Evolutionary conservation across 140 eudicot species (phyloP).

Genomic region (Anethum foeniculum): DNA sequence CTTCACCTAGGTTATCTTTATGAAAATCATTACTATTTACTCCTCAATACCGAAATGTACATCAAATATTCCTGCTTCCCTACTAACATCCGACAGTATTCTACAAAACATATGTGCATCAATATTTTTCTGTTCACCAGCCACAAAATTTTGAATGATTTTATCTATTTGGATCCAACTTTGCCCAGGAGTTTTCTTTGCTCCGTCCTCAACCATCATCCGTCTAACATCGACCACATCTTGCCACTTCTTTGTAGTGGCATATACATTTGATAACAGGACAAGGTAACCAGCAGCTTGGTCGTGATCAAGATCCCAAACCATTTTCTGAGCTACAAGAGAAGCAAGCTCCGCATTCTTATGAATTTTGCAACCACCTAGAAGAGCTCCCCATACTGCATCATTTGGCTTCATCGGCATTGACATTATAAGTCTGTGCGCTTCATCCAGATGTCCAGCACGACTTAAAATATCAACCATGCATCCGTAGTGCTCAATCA

Average conservation of each 20-base stretch:
- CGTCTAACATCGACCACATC: constrained; percentile 42
- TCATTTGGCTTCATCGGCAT: constrained; percentile 73
- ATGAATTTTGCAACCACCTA: constrained; percentile 58
- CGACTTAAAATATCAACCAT: constrained; percentile 75
- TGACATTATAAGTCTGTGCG: constrained; percentile 32
- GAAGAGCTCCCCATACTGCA: constrained; percentile 70
- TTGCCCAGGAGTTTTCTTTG: constrained; percentile 49
- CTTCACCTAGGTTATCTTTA: neutral
- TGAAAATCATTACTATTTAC: neutral
- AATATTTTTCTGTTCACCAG: constrained; percentile 36
- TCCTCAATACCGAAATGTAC: constrained; percentile 3
- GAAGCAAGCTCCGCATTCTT: constrained; percentile 49
- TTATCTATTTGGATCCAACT: constrained; percentile 58
- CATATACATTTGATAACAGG: constrained; percentile 52
- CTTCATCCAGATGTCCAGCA: constrained; percentile 66
- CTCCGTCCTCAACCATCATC: constrained; percentile 37
- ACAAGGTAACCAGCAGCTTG: constrained; percentile 52
- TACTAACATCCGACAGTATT: constrained; percentile 27
- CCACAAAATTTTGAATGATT: constrained; percentile 39
- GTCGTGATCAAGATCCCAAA: constrained; percentile 36
- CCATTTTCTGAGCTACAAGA: constrained; percentile 31
- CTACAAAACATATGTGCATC: constrained; percentile 27
- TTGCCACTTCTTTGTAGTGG: constrained; percentile 47
- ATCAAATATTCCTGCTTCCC: constrained; percentile 26
- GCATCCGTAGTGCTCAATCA: constrained; percentile 75